Evolutionary conservation across 2,329 filamentous ascomycete species (phyloP).

Genomic region (Triangularia setosa): DNA sequence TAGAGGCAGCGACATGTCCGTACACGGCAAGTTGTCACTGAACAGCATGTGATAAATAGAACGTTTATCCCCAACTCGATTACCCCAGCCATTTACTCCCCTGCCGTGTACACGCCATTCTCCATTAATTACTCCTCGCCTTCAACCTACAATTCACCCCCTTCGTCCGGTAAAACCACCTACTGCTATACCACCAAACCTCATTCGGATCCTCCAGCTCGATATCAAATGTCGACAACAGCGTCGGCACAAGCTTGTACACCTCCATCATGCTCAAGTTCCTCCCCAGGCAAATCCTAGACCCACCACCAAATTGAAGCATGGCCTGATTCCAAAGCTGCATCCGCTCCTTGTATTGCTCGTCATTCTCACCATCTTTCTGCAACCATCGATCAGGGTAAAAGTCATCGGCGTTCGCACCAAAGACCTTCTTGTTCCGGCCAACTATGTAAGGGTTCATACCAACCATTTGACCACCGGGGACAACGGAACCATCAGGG

Average conservation of each 20-base stretch:
- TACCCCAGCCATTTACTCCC: neutral
- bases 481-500: constrained; percentile 35
- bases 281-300: constrained; percentile 38
- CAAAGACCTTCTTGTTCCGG: constrained; percentile 40
- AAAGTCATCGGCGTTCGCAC: constrained; percentile 41
- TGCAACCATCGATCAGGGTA: constrained; percentile 47
- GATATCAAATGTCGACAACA: constrained; percentile 41
- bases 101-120: too few relatives aligned
- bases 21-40: neutral
- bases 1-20: neutral
- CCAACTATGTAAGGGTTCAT: constrained; percentile 40
- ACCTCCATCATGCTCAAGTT: constrained; percentile 34
- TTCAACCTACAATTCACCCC: constrained; percentile 18
- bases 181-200: constrained; percentile 24
- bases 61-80: neutral
- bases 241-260: constrained; percentile 39
- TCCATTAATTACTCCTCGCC: constrained; percentile 9
- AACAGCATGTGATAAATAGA: neutral
- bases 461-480: constrained; percentile 37
- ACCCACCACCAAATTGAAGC: constrained; percentile 38
- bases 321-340: constrained; percentile 36
- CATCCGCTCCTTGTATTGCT: constrained; percentile 33
- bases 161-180: constrained; percentile 23
- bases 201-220: constrained; percentile 21
- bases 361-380: constrained; percentile 31